phyloP scores from a whole-genome alignment of 768 basidiomycete species.

The Cystofilobasidium bisporidii region DNA sequence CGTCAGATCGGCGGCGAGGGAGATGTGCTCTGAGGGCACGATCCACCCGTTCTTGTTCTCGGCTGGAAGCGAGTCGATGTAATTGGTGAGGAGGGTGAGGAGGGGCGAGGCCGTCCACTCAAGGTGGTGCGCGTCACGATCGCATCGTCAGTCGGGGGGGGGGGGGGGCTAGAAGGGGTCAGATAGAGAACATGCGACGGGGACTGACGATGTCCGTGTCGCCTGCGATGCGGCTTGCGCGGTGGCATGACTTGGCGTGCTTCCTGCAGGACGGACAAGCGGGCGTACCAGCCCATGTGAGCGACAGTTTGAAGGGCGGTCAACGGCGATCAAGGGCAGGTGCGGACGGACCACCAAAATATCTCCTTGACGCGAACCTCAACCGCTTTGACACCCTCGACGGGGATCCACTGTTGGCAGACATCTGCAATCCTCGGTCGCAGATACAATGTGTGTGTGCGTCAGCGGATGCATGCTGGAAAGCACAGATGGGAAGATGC shows the following conservation, averaged over 20 bases:
- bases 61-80: constrained; percentile 11
- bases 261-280: too few relatives aligned
- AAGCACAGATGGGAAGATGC: background rate
- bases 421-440: constrained; percentile 41
- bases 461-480: background rate
- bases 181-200: too few relatives aligned
- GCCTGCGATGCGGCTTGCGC: background rate
- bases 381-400: constrained; percentile 56
- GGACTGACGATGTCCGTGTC: constrained; percentile 20
- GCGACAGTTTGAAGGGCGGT: background rate
- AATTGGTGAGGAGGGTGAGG: constrained; percentile 2
- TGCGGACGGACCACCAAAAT: constrained; percentile 21
- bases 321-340: background rate
- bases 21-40: constrained; percentile 1
- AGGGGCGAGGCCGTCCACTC: constrained; percentile 16
- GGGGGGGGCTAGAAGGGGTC: background rate
- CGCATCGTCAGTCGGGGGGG: background rate
- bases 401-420: constrained; percentile 59
- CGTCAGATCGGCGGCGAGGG: background rate
- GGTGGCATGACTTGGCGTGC: constrained; percentile 21
- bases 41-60: constrained; percentile 15
- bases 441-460: background rate
- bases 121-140: background rate
- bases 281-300: too few relatives aligned
- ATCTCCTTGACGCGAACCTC: constrained; percentile 19